A percentile compares a stretch with the other conserved stretches of the same genome.
Conservation (phyloP, 2,329 filamentous ascomycete genomes). For the Allantophomopsis lycopodina region DNA sequence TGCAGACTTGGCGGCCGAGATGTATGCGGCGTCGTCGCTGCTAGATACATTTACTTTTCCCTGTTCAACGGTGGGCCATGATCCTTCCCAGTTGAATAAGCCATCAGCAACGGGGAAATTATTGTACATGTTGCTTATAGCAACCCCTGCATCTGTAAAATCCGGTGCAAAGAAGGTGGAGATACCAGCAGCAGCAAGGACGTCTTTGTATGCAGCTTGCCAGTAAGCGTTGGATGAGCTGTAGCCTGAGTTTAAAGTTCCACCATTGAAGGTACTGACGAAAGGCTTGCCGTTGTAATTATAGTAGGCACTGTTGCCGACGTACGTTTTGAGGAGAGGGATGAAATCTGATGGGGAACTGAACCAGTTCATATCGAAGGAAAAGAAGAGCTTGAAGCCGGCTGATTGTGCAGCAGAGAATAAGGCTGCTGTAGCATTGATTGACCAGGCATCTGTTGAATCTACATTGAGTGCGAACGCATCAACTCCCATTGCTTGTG, state of each 20-base stretch:
- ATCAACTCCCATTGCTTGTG: conserved; percentile 16
- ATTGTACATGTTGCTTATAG: conserved; percentile 12
- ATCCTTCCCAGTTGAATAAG: conserved; percentile 22
- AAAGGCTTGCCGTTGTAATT: conserved; percentile 15
- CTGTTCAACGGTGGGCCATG: conserved; percentile 15
- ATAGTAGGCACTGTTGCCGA: conserved; percentile 14
- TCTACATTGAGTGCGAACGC: conserved; percentile 20
- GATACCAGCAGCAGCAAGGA: conserved; percentile 14
- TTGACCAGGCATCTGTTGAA: conserved; percentile 12
- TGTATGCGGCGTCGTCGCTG: conserved; percentile 15
- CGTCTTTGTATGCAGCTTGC: conserved; percentile 9
- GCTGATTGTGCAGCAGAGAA: conserved; percentile 15
- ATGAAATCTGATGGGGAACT: conserved; percentile 14
- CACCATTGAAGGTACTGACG: conserved; percentile 10
- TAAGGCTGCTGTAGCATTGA: conserved; percentile 13
- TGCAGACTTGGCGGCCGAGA: conserved; percentile 14
- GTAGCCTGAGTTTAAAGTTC: conserved; percentile 9
- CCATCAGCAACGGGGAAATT: conserved; percentile 17
- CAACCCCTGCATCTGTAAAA: conserved; percentile 13
- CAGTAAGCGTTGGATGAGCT: conserved; percentile 12
- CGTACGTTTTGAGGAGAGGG: conserved; percentile 13
- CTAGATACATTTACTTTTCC: conserved; percentile 15
- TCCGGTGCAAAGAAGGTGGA: conserved; percentile 18
- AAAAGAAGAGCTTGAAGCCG: conserved; percentile 22
- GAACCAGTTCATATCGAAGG: conserved; percentile 16